Evolutionary conservation across 208 protist genomes (phyloP).

Genomic region (Wallacemonas sp.): DNA sequence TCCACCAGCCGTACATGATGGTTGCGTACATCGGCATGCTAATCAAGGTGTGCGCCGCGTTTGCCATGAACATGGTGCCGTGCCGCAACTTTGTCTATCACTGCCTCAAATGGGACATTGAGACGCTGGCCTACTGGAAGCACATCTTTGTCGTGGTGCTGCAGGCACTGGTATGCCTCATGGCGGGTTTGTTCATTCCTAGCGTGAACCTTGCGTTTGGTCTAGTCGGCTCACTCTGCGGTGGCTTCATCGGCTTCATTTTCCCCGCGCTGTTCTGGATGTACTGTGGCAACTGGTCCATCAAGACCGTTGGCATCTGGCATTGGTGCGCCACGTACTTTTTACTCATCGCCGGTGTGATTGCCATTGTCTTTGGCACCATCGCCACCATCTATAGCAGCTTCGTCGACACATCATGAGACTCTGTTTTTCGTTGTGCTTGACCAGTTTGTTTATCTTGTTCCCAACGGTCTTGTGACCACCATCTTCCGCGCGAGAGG

Average conservation of each 20-base stretch:
- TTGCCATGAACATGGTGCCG: constrained; percentile 27
- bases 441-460: neutral
- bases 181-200: constrained; percentile 75
- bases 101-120: too few species aligned
- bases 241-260: constrained; percentile 75
- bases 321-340: constrained; percentile 45
- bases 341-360: constrained; percentile 52
- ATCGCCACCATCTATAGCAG: constrained; percentile 45
- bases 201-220: constrained; percentile 68
- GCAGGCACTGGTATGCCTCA: constrained; percentile 33
- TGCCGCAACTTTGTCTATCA: constrained; percentile 23
- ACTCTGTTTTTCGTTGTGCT: neutral
- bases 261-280: constrained; percentile 75
- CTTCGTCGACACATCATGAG: constrained; percentile 21
- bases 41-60: constrained; percentile 33
- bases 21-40: too few species aligned
- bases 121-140: constrained; percentile 17
- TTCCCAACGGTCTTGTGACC: too few species aligned
- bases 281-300: constrained; percentile 66
- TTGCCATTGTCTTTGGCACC: constrained; percentile 73
- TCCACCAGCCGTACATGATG: too few species aligned
- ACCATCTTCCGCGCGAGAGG: too few species aligned
- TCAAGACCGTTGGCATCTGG: constrained; percentile 44
- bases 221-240: constrained; percentile 69
- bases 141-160: constrained; percentile 16